A percentile compares a stretch with the other conserved stretches of the same genome.
Conservation (phyloP, 2,329 filamentous ascomycete genomes). For the Ophiostoma sp. region DNA sequence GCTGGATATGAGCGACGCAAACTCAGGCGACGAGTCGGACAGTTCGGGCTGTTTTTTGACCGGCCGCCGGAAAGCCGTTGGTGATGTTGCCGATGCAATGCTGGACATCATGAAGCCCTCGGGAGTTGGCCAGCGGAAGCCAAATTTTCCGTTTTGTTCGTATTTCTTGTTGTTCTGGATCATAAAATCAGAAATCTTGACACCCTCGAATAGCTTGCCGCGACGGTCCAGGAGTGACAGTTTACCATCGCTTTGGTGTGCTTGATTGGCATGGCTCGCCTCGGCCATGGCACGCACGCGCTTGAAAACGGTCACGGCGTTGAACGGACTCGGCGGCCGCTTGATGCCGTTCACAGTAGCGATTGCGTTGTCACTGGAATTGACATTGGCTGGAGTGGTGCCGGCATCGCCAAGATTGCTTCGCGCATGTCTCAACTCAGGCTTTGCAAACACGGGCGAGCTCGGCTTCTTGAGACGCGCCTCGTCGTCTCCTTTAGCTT, state of each 20-base stretch:
- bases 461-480: conserved; percentile 15
- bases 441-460: conserved; percentile 50
- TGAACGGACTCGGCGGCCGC: conserved; percentile 53
- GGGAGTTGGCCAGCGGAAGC: conserved; percentile 39
- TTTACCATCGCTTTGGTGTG: background rate
- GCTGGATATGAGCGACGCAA: conserved; percentile 35
- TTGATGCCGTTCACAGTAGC: conserved; percentile 36
- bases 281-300: conserved; percentile 42
- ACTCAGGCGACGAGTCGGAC: conserved; percentile 27
- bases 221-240: conserved; percentile 33
- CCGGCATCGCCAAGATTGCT: conserved; percentile 44
- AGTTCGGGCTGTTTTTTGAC: conserved; percentile 21
- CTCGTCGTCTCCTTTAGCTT: background rate
- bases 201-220: conserved; percentile 49
- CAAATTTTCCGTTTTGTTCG: conserved; percentile 51
- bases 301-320: conserved; percentile 55
- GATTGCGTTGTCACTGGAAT: conserved; percentile 9
- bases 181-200: conserved; percentile 50
- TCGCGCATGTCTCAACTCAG: conserved; percentile 54
- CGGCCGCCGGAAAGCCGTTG: conserved; percentile 27
- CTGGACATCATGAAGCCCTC: conserved; percentile 26
- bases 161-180: conserved; percentile 56
- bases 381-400: background rate
- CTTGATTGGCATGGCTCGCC: background rate
- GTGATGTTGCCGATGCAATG: conserved; percentile 25